Evolutionary conservation across 2,329 filamentous ascomycete genomes (phyloP).

Genomic region (Leptographium wingfieldii): DNA sequence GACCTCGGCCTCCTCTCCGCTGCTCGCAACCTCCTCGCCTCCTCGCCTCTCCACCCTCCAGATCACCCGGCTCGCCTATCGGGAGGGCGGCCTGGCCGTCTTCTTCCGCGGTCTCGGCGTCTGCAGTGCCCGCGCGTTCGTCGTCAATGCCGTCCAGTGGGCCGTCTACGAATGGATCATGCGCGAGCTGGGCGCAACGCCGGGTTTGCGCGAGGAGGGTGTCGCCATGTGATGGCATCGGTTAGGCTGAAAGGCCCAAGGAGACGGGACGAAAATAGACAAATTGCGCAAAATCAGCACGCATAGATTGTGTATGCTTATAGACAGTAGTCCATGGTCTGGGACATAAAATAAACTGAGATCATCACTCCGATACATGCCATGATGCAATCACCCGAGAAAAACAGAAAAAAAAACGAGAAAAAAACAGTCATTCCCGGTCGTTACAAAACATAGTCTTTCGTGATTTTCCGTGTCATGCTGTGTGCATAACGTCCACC

Average conservation of each 20-base stretch:
- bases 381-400: background rate
- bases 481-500: too few relatives aligned
- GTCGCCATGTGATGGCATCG: background rate
- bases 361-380: too few relatives aligned
- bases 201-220: background rate
- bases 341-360: too few relatives aligned
- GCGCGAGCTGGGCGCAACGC: slow-evolving; percentile 29
- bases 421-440: background rate
- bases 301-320: background rate
- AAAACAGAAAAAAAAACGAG: background rate
- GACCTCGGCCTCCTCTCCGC: slow-evolving; percentile 11
- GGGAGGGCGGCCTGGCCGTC: slow-evolving; percentile 42
- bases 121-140: slow-evolving; percentile 75
- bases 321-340: too few relatives aligned
- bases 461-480: background rate
- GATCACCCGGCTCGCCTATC: slow-evolving; percentile 55
- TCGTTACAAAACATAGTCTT: background rate
- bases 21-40: background rate
- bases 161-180: slow-evolving; percentile 85
- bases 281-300: background rate
- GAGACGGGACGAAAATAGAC: background rate
- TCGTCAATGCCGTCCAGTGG: slow-evolving; percentile 93
- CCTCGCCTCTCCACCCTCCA: slow-evolving; percentile 40
- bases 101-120: slow-evolving; percentile 68
- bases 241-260: too few relatives aligned